Conservation (phyloP, 108 stramenopile species). For the Cyclotella atomus region DNA sequence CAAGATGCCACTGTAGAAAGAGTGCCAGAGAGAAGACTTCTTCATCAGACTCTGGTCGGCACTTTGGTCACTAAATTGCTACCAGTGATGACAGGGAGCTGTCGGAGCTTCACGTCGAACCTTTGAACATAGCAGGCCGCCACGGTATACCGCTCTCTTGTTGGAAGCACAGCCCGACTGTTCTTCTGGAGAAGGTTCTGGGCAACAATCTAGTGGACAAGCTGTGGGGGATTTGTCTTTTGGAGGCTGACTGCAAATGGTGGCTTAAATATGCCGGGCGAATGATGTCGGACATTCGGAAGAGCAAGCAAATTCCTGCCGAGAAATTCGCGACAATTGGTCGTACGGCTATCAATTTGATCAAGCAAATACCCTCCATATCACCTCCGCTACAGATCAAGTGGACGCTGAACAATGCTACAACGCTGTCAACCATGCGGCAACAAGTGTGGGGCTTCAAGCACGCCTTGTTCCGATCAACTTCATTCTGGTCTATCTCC, state of each 20-base stretch:
- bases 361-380: not conserved
- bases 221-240: conserved; percentile 22
- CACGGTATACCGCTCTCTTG: conserved; percentile 7
- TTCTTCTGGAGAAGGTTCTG: conserved; percentile 27
- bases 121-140: not conserved
- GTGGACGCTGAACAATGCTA: not conserved
- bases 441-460: not conserved
- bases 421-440: conserved; percentile 1
- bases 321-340: conserved; percentile 5
- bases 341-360: not conserved
- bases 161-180: conserved; percentile 18
- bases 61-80: conserved; percentile 29
- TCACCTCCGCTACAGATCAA: not conserved
- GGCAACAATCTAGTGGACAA: conserved; percentile 23
- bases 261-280: conserved; percentile 11
- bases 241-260: conserved; percentile 34
- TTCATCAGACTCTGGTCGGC: conserved; percentile 14
- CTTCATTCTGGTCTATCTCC: not conserved
- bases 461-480: not conserved
- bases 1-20: conserved; percentile 2
- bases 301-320: not conserved
- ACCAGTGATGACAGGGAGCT: not conserved
- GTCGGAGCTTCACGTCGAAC: not conserved
- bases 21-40: not conserved
- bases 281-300: conserved; percentile 5